phyloP scores from a whole-genome alignment of 768 basidiomycete species.

The Thelephora aurantiotincta region DNA sequence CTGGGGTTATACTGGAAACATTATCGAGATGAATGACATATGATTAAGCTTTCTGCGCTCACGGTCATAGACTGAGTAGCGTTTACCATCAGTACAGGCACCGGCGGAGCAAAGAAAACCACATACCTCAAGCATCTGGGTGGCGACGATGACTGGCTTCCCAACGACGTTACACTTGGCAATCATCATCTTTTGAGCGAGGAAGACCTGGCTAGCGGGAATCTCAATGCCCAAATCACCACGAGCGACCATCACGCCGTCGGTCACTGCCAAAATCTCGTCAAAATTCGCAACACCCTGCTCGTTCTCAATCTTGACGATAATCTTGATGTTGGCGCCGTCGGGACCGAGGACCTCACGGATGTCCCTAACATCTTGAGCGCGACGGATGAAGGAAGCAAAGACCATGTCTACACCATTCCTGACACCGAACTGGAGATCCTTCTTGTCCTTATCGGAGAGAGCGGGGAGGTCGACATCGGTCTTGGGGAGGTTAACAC shows the following conservation, averaged over 20 bases:
- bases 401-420: slow-evolving; percentile 99
- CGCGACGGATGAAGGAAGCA: slow-evolving; percentile 96
- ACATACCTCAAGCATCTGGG: slow-evolving; percentile 93
- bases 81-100: slow-evolving; percentile 7
- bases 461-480: slow-evolving; percentile 94
- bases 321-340: slow-evolving; percentile 94
- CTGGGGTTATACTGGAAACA: slow-evolving; percentile 79
- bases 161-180: slow-evolving; percentile 96
- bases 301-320: slow-evolving; percentile 99
- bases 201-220: slow-evolving; percentile 97
- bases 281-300: slow-evolving; percentile 99
- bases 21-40: neutral
- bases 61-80: slow-evolving; percentile 82
- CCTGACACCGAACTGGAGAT: slow-evolving; percentile 87
- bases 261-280: slow-evolving; percentile 87
- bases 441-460: slow-evolving; percentile 96
- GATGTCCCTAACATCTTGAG: slow-evolving; percentile 88
- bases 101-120: neutral
- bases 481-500: slow-evolving; percentile 98
- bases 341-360: slow-evolving; percentile 88
- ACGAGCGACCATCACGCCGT: slow-evolving; percentile 99
- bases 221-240: slow-evolving; percentile 99
- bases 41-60: slow-evolving; percentile 11
- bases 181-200: slow-evolving; percentile 99
- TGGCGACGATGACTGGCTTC: slow-evolving; percentile 97